Percentiles rank a stretch among this genome's conserved stretches.
Conservation (phyloP, 345 rosid species). For the Garcia nutans region DNA sequence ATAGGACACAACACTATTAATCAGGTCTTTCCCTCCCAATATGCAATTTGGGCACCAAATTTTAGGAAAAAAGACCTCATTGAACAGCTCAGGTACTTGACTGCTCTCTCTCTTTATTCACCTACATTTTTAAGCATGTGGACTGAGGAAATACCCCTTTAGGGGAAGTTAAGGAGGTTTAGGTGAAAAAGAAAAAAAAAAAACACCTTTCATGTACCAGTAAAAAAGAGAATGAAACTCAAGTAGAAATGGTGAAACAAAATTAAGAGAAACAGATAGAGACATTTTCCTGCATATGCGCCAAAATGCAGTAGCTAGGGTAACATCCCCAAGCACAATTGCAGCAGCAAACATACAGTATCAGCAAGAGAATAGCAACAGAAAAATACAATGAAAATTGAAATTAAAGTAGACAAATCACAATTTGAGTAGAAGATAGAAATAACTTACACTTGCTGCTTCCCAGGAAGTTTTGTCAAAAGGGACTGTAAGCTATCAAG, state of each 20-base stretch:
- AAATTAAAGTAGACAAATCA: background rate
- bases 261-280: background rate
- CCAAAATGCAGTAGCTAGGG: background rate
- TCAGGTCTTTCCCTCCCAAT: background rate
- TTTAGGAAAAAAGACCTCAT: no score
- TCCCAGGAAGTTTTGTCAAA: conserved; percentile 64
- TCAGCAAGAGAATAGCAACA: background rate
- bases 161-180: background rate
- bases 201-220: background rate
- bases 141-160: no score
- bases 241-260: background rate
- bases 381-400: background rate
- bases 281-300: background rate
- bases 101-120: no score
- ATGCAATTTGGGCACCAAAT: background rate
- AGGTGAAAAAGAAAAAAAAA: no score
- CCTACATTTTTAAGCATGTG: no score
- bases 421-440: background rate
- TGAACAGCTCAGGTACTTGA: no score
- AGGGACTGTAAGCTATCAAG: conserved; percentile 78
- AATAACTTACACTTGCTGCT: conserved; percentile 56
- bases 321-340: background rate
- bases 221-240: background rate
- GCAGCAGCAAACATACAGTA: background rate
- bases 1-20: background rate